Evolutionary conservation across 139 green algal species (phyloP), one percentile per base, ranked within the genome.

Genomic region (Pleodorina starrii): DNA sequence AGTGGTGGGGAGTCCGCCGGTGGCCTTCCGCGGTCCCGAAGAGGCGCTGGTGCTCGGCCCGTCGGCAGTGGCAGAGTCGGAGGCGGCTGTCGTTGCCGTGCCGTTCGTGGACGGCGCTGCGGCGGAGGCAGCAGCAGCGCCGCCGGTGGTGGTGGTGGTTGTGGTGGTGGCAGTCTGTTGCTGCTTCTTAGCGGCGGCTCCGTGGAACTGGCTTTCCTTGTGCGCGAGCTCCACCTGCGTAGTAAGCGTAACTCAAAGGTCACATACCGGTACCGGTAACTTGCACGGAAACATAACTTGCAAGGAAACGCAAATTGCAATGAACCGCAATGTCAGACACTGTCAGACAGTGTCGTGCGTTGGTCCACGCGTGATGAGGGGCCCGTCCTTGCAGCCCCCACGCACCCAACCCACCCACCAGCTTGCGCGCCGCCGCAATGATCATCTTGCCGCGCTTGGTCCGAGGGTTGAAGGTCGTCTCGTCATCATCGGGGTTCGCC

Each of bases 381-480:
- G n/a, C n/a, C n/a, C n/a, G n/a, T n/a, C n/a, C n/a, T n/a, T n/a
- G n/a, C n/a, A n/a, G n/a, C n/a, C n/a, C n/a, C n/a, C n/a, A n/a
- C n/a, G n/a, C n/a, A n/a, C n/a, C n/a, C n/a, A n/a, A n/a, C n/a
- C n/a, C n/a, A 80, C 72, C 25, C 48, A 94, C 91, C 89, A 95
- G 88, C 75, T 93, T 91, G 59, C 85, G 74, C 25, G 91, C 93
- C 40, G 93, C 93, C 59, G 91, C 93, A 3, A 93, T 21, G 40
- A 93, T 90, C 89, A 94, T 93, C 74, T 93, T 94, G 78, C 91
- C 91, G 1, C 88, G 83, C 79, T 92, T 92, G 35, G 87, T 93
- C 35, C 91, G 85, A 0, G 93, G 93, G 87, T 95, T 94, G 93
- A 92, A 94, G 40, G 92, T 68, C 7, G 83, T 91, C 9, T 86